phyloP scores from a whole-genome alignment of 805 yeast genomes.

The Ascoidea tarda region DNA sequence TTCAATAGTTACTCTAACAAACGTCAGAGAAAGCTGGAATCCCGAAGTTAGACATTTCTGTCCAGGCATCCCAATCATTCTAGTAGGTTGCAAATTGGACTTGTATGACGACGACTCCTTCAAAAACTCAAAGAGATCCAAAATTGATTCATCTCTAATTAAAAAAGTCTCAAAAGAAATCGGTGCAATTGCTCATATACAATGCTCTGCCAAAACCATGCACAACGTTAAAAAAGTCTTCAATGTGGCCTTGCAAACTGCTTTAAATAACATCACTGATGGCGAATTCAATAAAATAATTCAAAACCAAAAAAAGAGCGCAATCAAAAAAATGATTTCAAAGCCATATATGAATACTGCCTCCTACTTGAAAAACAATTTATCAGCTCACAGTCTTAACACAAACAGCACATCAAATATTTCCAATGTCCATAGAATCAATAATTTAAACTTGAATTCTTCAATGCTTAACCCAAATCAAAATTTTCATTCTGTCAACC shows the following conservation, averaged over 20 bases:
- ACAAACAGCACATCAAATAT: not conserved
- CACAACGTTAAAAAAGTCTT: conserved; percentile 57
- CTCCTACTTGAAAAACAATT: no score
- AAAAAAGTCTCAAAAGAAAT: conserved; percentile 39
- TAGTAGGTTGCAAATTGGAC: conserved; percentile 80
- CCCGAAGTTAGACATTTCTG: conserved; percentile 81
- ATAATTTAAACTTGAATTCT: not conserved
- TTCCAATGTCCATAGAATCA: not conserved
- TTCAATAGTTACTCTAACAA: conserved; percentile 46
- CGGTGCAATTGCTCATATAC: conserved; percentile 59
- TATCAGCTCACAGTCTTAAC: not conserved
- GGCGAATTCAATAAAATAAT: not conserved
- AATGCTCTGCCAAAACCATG: conserved; percentile 67
- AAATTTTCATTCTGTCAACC: not conserved
- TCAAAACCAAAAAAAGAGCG: not conserved
- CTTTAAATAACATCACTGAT: not conserved
- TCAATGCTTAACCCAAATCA: not conserved
- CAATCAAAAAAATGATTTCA: not conserved
- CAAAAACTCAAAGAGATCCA: conserved; percentile 7
- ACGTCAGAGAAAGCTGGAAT: conserved; percentile 71
- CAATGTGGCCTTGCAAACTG: conserved; percentile 29
- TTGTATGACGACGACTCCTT: conserved; percentile 17
- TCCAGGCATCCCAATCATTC: conserved; percentile 59
- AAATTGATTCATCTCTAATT: conserved; percentile 31
- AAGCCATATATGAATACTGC: not conserved